phyloP scores from a whole-genome alignment of 192 early-diverging fungal genomes.

The Entrophospora sp. region DNA sequence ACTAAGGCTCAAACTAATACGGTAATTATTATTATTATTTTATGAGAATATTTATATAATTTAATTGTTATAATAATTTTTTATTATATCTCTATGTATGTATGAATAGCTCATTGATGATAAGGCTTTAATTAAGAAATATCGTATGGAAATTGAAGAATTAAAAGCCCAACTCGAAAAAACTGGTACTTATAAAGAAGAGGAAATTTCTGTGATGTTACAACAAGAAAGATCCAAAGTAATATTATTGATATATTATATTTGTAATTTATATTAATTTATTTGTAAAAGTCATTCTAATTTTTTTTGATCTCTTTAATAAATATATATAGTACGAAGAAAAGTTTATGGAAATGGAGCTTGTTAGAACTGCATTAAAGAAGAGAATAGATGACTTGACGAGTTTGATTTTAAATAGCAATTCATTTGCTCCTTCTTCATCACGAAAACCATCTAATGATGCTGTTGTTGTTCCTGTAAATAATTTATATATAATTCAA shows the following conservation, averaged over 20 bases:
- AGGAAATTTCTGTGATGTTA: slow-evolving; percentile 33
- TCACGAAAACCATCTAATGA: slow-evolving; percentile 1
- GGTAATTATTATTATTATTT: slow-evolving; percentile 19
- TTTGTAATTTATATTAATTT: not conserved
- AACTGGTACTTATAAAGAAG: slow-evolving; percentile 44
- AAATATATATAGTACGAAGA: slow-evolving; percentile 39
- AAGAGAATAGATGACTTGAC: slow-evolving; percentile 83
- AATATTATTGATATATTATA: slow-evolving; percentile 5
- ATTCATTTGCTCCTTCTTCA: slow-evolving; percentile 31
- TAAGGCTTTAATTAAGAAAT: slow-evolving; percentile 77
- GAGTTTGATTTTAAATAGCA: slow-evolving; percentile 67
- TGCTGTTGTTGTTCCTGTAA: no score
- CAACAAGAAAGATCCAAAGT: slow-evolving; percentile 27
- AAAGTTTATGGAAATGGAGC: slow-evolving; percentile 40
- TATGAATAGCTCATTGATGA: slow-evolving; percentile 53
- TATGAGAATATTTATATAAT: not conserved
- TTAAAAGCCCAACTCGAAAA: slow-evolving; percentile 51
- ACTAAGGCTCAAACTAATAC: slow-evolving; percentile 77
- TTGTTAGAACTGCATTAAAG: slow-evolving; percentile 64
- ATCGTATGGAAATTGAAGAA: slow-evolving; percentile 71
- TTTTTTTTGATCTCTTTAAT: slow-evolving; percentile 10
- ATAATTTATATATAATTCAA: no score
- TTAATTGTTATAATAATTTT: not conserved
- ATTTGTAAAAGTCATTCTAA: not conserved
- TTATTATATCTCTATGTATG: not conserved